Percentiles rank a stretch among this genome's conserved stretches.
Conservation (phyloP, 257 asterid species). For the Perilla frutescens region DNA sequence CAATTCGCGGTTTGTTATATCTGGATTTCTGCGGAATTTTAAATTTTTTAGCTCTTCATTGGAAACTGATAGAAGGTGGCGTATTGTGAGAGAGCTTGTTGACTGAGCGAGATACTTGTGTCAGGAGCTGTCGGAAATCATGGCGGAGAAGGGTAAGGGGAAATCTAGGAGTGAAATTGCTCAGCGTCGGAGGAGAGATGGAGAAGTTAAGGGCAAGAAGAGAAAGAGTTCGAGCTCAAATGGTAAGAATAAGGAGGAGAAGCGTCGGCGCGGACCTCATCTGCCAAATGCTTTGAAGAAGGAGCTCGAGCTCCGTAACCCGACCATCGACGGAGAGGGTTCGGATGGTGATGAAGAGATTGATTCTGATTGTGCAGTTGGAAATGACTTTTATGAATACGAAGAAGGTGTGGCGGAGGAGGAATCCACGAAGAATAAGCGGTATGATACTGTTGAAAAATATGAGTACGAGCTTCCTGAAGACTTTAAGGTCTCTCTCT, state of each 20-base stretch:
- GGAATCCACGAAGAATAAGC: slow-evolving; percentile 71
- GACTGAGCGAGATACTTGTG: neutral
- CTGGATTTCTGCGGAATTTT: neutral
- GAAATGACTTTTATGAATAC: slow-evolving; percentile 68
- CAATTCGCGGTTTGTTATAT: neutral
- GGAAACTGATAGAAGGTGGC: neutral
- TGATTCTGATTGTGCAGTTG: slow-evolving; percentile 41
- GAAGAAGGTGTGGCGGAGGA: slow-evolving; percentile 83
- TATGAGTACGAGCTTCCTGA: slow-evolving; percentile 77
- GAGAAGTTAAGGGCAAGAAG: slow-evolving; percentile 36
- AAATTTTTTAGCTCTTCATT: neutral
- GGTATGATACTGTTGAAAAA: slow-evolving; percentile 81
- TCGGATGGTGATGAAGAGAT: slow-evolving; percentile 44
- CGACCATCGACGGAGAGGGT: slow-evolving; percentile 26
- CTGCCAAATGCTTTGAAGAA: slow-evolving; percentile 67
- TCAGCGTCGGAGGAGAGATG: slow-evolving; percentile 33
- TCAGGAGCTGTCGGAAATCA: slow-evolving; percentile 19
- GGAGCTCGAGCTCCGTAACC: slow-evolving; percentile 46
- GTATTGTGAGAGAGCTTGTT: neutral
- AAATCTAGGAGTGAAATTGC: slow-evolving; percentile 37
- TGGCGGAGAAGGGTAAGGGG: slow-evolving; percentile 42
- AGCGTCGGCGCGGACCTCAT: slow-evolving; percentile 62
- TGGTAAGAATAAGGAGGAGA: slow-evolving; percentile 32
- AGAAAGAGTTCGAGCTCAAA: slow-evolving; percentile 31
- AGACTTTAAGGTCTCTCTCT: slow-evolving; percentile 64